Percentiles rank a stretch among this genome's conserved stretches.
phyloP scores from a whole-genome alignment of 148 eudicot species.

The Gaultheria prostrata region DNA sequence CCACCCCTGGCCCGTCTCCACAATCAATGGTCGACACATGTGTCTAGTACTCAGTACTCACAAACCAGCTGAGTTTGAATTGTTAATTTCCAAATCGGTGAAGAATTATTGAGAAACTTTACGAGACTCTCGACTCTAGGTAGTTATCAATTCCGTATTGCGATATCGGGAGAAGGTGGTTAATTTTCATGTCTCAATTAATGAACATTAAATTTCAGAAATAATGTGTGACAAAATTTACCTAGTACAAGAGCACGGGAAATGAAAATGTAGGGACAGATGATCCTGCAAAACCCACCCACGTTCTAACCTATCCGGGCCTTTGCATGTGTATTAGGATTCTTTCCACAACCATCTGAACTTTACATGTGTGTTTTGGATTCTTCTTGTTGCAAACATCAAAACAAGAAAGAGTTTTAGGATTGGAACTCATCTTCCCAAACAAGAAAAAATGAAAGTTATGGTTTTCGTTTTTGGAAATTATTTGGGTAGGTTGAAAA shows the following conservation, averaged over 20 bases:
- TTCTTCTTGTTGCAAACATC: background rate
- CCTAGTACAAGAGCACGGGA: background rate
- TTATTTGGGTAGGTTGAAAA: background rate
- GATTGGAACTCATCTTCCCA: background rate
- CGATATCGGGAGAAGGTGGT: background rate
- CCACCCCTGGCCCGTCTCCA: background rate
- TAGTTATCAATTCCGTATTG: background rate
- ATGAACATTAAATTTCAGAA: background rate
- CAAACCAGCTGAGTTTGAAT: background rate
- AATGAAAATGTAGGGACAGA: background rate
- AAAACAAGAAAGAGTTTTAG: background rate
- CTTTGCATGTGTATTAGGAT: background rate
- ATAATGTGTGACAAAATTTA: background rate
- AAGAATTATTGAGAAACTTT: background rate
- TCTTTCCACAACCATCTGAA: background rate
- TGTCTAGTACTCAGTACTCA: background rate
- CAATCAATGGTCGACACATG: background rate
- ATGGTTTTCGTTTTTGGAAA: background rate
- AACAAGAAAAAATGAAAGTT: background rate
- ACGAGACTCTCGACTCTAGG: background rate
- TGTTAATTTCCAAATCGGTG: background rate
- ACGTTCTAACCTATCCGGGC: background rate
- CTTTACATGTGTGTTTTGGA: background rate
- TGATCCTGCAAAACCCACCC: background rate
- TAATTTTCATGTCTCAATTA: background rate